phyloP scores from a whole-genome alignment of 495 filamentous ascomycete species.

The Hyaloscypha finlandica region DNA sequence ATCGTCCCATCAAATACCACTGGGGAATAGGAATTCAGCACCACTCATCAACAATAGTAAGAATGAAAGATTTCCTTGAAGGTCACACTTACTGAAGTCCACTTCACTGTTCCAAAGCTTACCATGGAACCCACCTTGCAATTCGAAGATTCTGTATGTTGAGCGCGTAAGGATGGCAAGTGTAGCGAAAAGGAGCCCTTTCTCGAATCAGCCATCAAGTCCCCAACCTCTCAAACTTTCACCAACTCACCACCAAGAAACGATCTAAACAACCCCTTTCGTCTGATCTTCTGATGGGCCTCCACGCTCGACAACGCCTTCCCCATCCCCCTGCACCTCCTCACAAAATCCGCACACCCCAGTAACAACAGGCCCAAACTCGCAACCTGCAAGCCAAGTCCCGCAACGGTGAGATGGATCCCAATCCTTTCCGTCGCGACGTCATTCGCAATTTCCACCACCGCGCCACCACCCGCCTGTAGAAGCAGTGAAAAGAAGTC shows the following conservation, averaged over 20 bases:
- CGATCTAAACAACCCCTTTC: not conserved
- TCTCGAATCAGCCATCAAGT: not conserved
- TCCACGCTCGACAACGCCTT: not conserved
- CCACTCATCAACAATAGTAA: not conserved
- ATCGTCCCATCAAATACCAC: slow-evolving; percentile 69
- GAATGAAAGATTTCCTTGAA: not conserved
- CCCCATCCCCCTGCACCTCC: not conserved
- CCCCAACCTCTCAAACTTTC: not conserved
- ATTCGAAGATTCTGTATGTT: slow-evolving; percentile 37
- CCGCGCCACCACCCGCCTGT: slow-evolving; percentile 54
- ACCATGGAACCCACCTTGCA: slow-evolving; percentile 38
- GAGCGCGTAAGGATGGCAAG: slow-evolving; percentile 37
- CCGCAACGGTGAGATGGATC: slow-evolving; percentile 65
- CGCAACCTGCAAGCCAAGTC: slow-evolving; percentile 58
- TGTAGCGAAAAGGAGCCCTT: not conserved
- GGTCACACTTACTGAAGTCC: slow-evolving; percentile 41
- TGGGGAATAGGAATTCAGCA: not conserved
- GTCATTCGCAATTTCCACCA: slow-evolving; percentile 52
- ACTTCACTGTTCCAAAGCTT: slow-evolving; percentile 36
- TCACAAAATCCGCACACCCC: slow-evolving; percentile 42
- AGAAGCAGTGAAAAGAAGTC: slow-evolving; percentile 54
- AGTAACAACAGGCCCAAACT: slow-evolving; percentile 51
- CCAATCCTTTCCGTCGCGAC: slow-evolving; percentile 42
- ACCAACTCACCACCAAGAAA: slow-evolving; percentile 1
- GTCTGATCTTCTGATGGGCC: not conserved